Conservation (phyloP, 2,329 filamentous ascomycete genomes). For the Whalleya microplaca region DNA sequence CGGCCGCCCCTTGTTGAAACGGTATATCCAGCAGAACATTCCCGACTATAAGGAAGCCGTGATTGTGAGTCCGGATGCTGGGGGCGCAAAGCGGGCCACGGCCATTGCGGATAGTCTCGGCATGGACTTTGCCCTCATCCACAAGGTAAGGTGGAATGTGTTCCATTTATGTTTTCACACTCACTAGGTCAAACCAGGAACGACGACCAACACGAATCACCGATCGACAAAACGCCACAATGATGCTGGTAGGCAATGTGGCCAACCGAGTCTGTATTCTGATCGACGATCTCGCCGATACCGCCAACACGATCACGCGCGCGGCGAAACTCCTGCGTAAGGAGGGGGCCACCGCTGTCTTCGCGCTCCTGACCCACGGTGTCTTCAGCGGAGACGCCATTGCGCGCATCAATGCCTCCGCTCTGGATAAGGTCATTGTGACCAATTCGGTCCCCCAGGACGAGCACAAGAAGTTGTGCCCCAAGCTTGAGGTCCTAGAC, state of each 20-base stretch:
- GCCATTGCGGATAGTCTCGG: slow-evolving; percentile 91
- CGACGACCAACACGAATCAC: slow-evolving; percentile 85
- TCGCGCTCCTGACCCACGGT: slow-evolving; percentile 91
- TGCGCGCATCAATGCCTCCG: slow-evolving; percentile 88
- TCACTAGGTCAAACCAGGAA: slow-evolving; percentile 61
- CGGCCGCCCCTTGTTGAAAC: slow-evolving; percentile 73
- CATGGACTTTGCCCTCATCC: slow-evolving; percentile 95
- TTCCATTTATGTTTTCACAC: slow-evolving; percentile 35
- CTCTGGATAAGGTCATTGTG: slow-evolving; percentile 90
- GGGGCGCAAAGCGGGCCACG: slow-evolving; percentile 93
- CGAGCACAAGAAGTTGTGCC: slow-evolving; percentile 75
- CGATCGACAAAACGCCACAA: slow-evolving; percentile 87
- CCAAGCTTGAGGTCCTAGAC: slow-evolving; percentile 90
- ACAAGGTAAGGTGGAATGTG: slow-evolving; percentile 71
- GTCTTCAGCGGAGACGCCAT: slow-evolving; percentile 96
- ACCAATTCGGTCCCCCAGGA: slow-evolving; percentile 94
- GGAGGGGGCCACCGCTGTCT: slow-evolving; percentile 88
- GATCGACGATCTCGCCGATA: slow-evolving; percentile 93
- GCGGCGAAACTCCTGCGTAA: slow-evolving; percentile 97
- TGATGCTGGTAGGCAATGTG: slow-evolving; percentile 94
- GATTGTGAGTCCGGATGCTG: slow-evolving; percentile 94
- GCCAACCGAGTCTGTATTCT: slow-evolving; percentile 81
- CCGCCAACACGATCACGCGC: slow-evolving; percentile 94
- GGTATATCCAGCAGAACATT: slow-evolving; percentile 78
- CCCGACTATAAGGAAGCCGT: slow-evolving; percentile 84